Evolutionary conservation across 371 early-diverging fungal species (phyloP).

Genomic region (Cokeromyces recurvatus): DNA sequence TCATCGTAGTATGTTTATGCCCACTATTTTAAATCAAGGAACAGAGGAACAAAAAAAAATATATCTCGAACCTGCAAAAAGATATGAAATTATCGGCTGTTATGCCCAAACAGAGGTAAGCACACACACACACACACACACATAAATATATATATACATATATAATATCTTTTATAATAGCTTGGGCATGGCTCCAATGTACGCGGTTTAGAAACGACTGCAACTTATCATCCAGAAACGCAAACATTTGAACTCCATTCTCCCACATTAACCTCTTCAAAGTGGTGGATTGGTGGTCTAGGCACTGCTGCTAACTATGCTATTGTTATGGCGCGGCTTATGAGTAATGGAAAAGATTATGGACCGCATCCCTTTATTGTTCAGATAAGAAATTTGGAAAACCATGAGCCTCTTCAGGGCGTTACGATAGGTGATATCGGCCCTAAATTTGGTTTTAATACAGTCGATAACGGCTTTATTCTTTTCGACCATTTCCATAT

Average conservation of each 20-base stretch:
- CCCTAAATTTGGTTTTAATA: slow-evolving; percentile 74
- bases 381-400: slow-evolving; percentile 62
- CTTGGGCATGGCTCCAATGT: slow-evolving; percentile 78
- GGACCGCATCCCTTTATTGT: slow-evolving; percentile 79
- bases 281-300: slow-evolving; percentile 92
- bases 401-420: slow-evolving; percentile 63
- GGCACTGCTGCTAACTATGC: slow-evolving; percentile 79
- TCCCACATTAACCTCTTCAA: slow-evolving; percentile 70
- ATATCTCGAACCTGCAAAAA: slow-evolving; percentile 57
- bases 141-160: too few species aligned
- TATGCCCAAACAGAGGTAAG: slow-evolving; percentile 70
- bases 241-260: slow-evolving; percentile 73
- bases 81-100: slow-evolving; percentile 71
- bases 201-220: slow-evolving; percentile 83
- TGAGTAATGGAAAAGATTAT: slow-evolving; percentile 62
- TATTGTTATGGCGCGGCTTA: slow-evolving; percentile 74
- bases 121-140: background rate
- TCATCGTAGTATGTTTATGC: slow-evolving; percentile 70
- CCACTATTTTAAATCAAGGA: slow-evolving; percentile 62
- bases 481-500: slow-evolving; percentile 67
- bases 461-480: slow-evolving; percentile 85
- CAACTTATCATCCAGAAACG: slow-evolving; percentile 67
- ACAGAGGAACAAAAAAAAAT: slow-evolving; percentile 61
- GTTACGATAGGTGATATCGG: slow-evolving; percentile 79
- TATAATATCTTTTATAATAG: slow-evolving; percentile 23